These are phyloP conservation scores for Talaromyces sp. DNA, from an alignment of 2,329 filamentous ascomycete species.

Conservation along the genomic window DNA sequence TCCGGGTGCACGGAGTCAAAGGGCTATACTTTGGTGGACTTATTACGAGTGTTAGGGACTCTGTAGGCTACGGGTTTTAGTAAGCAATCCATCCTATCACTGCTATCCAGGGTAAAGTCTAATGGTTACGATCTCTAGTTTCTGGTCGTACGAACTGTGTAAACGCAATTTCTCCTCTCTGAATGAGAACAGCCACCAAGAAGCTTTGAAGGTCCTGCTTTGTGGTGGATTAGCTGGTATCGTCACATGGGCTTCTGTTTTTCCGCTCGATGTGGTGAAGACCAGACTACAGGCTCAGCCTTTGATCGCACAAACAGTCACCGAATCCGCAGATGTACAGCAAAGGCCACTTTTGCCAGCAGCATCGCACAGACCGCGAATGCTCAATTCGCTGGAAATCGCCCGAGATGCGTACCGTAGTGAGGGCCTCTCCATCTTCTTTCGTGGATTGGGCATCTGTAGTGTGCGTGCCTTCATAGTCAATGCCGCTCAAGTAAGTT, in stretches of 20 bases:
- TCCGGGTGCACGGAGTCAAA: conserved; percentile 56
- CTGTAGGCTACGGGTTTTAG: conserved; percentile 95
- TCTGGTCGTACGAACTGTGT: conserved; percentile 83
- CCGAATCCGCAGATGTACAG: conserved; percentile 24
- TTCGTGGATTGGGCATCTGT: conserved; percentile 73
- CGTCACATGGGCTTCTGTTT: conserved; percentile 84
- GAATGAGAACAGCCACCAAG: conserved; percentile 47
- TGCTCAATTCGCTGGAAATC: conserved; percentile 59
- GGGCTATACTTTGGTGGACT: conserved; percentile 79
- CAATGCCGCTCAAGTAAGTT: conserved; percentile 70
- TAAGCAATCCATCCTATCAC: conserved; percentile 35
- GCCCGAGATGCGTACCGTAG: conserved; percentile 63
- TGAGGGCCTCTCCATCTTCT: conserved; percentile 63
- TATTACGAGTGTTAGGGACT: conserved; percentile 78
- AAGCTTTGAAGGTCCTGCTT: conserved; percentile 64
- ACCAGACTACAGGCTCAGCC: conserved; percentile 81
- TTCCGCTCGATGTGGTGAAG: conserved; percentile 89
- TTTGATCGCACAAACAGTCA: conserved; percentile 22
- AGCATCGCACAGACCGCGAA: conserved; percentile 21
- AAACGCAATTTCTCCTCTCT: conserved; percentile 56
- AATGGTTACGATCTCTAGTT: conserved; percentile 45
- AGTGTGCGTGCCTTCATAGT: conserved; percentile 85
- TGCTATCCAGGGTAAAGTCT: neutral
- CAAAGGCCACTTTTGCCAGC: conserved; percentile 20
- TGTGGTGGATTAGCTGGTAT: conserved; percentile 86